A percentile compares a stretch with the other conserved stretches of the same genome.
phyloP scores from a whole-genome alignment of 2,329 filamentous ascomycete genomes.

The Podosphaera xanthii region DNA sequence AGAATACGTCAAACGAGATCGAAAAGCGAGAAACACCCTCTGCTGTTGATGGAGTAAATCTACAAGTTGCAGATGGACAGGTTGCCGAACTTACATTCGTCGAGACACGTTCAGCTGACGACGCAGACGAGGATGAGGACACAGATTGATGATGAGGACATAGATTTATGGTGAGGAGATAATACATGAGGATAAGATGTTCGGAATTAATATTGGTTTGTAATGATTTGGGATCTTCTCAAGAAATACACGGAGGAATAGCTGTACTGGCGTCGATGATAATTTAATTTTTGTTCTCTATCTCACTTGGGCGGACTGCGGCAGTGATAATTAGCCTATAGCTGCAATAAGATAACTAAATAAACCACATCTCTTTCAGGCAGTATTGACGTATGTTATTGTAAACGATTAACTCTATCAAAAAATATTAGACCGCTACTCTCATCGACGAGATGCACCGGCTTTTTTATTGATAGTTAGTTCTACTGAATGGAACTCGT shows the following conservation, averaged over 20 bases:
- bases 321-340: background rate
- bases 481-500: too few relatives aligned
- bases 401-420: too few relatives aligned
- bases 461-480: too few relatives aligned
- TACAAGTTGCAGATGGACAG: slow-evolving; percentile 14
- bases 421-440: too few relatives aligned
- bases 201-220: background rate
- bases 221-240: background rate
- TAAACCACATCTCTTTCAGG: too few relatives aligned
- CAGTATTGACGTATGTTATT: too few relatives aligned
- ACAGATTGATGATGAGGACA: background rate
- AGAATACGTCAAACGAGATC: background rate
- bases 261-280: background rate
- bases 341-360: background rate
- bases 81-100: slow-evolving; percentile 14
- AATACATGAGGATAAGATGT: background rate
- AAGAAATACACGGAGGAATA: background rate
- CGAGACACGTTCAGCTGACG: slow-evolving; percentile 11
- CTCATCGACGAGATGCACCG: too few relatives aligned
- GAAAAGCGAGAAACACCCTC: slow-evolving; percentile 5
- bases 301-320: background rate
- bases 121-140: slow-evolving; percentile 5
- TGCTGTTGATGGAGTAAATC: slow-evolving; percentile 12
- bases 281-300: background rate
- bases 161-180: background rate